These are phyloP conservation scores for Plectranthus barbatus DNA, from an alignment of 257 asterid species.

Conservation along the genomic window DNA sequence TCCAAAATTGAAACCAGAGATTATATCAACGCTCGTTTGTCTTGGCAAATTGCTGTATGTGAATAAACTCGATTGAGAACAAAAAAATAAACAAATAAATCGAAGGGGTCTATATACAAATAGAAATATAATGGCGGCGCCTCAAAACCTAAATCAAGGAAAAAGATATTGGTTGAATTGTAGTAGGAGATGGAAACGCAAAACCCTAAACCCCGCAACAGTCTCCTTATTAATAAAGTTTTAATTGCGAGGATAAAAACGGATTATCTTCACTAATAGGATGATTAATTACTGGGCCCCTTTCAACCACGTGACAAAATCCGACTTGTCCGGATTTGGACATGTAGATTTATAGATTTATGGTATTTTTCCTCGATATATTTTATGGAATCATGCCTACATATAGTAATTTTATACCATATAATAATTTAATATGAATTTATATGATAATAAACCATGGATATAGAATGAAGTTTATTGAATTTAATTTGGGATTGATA, in stretches of 20 bases:
- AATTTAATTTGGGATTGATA: too few relatives aligned
- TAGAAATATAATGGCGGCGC: slow-evolving; percentile 18
- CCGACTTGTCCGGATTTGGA: slow-evolving; percentile 6
- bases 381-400: neutral
- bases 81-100: neutral
- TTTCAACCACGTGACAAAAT: neutral
- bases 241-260: neutral
- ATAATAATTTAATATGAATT: too few relatives aligned
- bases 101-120: slow-evolving; percentile 5
- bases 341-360: neutral
- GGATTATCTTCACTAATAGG: neutral
- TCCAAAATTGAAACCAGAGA: neutral
- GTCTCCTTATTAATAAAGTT: neutral
- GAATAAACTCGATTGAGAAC: neutral
- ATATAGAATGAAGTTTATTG: too few relatives aligned
- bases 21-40: neutral
- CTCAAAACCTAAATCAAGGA: slow-evolving; percentile 23
- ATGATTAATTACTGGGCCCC: neutral
- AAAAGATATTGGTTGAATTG: slow-evolving; percentile 7
- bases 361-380: neutral
- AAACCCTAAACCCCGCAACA: slow-evolving; percentile 32
- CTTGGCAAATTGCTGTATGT: neutral
- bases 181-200: neutral
- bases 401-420: too few relatives aligned
- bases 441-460: too few relatives aligned